Evolutionary conservation across 495 filamentous ascomycete species (phyloP).

Genomic region (Usnea hakonensis): DNA sequence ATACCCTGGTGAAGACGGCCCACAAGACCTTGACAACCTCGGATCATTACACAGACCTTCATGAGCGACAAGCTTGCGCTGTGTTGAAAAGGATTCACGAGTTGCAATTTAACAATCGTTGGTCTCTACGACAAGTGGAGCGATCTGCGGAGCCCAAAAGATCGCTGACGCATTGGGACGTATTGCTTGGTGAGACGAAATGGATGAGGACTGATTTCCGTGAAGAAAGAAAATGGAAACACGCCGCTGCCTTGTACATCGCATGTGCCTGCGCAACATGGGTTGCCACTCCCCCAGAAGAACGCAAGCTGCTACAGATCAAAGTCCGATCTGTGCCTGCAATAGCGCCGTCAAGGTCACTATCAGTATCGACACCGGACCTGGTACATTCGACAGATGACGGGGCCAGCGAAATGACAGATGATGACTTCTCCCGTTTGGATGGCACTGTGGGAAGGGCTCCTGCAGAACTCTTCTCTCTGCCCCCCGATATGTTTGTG

Average conservation of each 20-base stretch:
- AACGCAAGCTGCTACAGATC: constrained; percentile 48
- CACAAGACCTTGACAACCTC: constrained; percentile 75
- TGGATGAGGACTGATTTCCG: constrained; percentile 96
- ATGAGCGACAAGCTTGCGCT: constrained; percentile 76
- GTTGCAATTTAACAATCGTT: constrained; percentile 77
- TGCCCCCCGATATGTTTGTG: constrained; percentile 72
- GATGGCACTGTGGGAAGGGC: constrained; percentile 37
- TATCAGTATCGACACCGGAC: constrained; percentile 58
- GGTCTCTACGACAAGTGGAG: constrained; percentile 83
- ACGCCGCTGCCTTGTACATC: constrained; percentile 64
- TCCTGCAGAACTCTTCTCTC: constrained; percentile 72
- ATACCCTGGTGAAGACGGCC: constrained; percentile 61
- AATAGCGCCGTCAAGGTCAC: constrained; percentile 17
- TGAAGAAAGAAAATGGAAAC: constrained; percentile 91
- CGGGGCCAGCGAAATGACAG: constrained; percentile 44
- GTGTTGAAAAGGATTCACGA: constrained; percentile 79
- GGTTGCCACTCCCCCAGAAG: constrained; percentile 53
- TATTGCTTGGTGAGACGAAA: constrained; percentile 82
- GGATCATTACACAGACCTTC: constrained; percentile 65
- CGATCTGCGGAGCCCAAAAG: constrained; percentile 69
- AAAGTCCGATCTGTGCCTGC: constrained; percentile 15
- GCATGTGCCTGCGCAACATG: constrained; percentile 78
- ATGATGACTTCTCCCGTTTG: constrained; percentile 37
- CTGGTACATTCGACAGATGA: constrained; percentile 58
- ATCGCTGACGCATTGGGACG: constrained; percentile 70